phyloP scores from a whole-genome alignment of 371 early-diverging fungal genomes.

The Mucor velutinosus region DNA sequence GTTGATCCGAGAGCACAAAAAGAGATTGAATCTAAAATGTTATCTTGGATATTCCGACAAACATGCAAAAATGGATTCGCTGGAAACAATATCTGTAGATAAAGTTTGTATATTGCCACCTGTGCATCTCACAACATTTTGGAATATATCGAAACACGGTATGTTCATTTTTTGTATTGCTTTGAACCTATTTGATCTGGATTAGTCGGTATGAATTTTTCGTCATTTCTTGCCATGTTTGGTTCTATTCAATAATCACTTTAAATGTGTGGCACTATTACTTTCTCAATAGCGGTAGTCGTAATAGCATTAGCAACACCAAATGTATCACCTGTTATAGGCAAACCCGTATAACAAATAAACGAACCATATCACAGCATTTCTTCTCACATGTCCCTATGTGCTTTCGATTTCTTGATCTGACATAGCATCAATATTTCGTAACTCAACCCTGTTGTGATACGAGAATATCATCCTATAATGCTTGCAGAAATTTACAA shows the following conservation, averaged over 20 bases:
- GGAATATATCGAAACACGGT: not conserved
- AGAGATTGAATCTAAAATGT: conserved; percentile 1
- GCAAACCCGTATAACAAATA: not conserved
- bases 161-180: not conserved
- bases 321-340: not conserved
- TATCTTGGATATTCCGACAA: not conserved
- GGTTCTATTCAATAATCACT: not conserved
- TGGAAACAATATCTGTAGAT: not conserved
- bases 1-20: conserved; percentile 7
- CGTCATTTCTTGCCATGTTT: not conserved
- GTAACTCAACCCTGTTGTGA: not conserved
- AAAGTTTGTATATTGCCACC: not conserved
- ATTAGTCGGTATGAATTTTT: not conserved
- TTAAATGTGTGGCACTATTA: not conserved
- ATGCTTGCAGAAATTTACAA: not conserved
- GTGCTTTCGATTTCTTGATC: not conserved
- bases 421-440: not conserved
- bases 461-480: not conserved
- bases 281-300: too few relatives aligned
- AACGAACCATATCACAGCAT: not conserved
- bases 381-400: not conserved
- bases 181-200: not conserved
- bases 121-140: not conserved
- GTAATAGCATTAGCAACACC: not conserved
- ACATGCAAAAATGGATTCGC: not conserved